Percentiles rank a stretch among this genome's conserved stretches.
These are phyloP conservation scores for Ceratobasidium sp. DNA, from an alignment of 1,284 basidiomycete species.

Conservation along the genomic window DNA sequence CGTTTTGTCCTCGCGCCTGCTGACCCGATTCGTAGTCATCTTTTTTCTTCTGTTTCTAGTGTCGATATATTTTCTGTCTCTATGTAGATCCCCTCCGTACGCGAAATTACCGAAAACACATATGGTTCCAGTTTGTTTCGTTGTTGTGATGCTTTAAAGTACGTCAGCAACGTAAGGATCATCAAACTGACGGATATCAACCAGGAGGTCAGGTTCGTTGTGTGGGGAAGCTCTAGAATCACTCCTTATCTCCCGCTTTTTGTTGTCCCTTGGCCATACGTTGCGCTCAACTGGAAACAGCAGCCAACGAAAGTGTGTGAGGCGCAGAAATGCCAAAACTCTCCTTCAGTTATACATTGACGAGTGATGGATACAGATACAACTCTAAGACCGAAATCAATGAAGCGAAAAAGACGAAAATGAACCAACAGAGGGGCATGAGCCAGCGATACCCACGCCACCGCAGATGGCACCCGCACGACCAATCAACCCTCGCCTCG, in stretches of 20 bases:
- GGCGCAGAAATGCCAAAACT: neutral
- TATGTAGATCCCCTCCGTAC: slow-evolving; percentile 23
- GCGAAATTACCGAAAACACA: slow-evolving; percentile 16
- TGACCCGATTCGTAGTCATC: slow-evolving; percentile 14
- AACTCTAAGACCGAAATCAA: slow-evolving; percentile 1
- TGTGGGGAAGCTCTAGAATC: neutral
- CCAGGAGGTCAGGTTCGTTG: slow-evolving; percentile 5
- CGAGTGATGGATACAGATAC: neutral
- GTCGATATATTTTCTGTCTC: neutral
- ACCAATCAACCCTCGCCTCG: neutral
- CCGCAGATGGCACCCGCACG: slow-evolving; percentile 9
- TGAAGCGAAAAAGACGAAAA: neutral
- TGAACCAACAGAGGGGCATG: slow-evolving; percentile 16
- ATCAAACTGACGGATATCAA: slow-evolving; percentile 13
- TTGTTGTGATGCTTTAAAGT: slow-evolving; percentile 4
- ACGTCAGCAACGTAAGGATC: slow-evolving; percentile 25
- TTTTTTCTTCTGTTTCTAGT: slow-evolving; percentile 12
- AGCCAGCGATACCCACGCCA: neutral
- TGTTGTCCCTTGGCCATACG: no score
- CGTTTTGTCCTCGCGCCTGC: slow-evolving; percentile 25
- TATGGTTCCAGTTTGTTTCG: slow-evolving; percentile 4
- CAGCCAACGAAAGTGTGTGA: neutral
- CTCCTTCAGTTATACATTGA: slow-evolving; percentile 13
- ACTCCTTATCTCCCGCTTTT: neutral
- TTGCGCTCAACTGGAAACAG: neutral